Evolutionary conservation across 495 filamentous ascomycete species (phyloP), one percentile per base, ranked within the genome.

Genomic region (Daldinia bambusicola): DNA sequence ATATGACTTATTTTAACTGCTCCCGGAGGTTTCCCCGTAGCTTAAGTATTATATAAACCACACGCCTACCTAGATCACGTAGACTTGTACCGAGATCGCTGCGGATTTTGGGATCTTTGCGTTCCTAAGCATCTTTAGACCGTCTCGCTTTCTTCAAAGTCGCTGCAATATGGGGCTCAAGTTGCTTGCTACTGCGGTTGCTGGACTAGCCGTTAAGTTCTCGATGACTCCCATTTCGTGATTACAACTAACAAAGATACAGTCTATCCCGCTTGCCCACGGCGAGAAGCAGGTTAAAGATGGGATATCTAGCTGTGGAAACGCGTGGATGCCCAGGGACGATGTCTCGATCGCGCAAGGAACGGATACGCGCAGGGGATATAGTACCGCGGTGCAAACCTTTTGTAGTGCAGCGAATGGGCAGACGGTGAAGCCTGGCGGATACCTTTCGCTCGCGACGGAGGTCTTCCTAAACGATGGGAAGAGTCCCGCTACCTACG

Each of bases 381-480:
- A 67, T 53, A 73, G 52, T 22, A 68, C 74, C 1, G 74, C 76
- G 2, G 76, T 76, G 14, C 61, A 73, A 6, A 58, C 58, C 13
- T 78, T 78, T 53, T 78, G 76, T 34, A 57, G 56, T 13, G 53
- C 72, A 41, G 71, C 69, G 13, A 51, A 71, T 22, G 76, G 76
- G 6, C 61, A 62, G 37, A 69, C 62, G 12, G 76, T 78, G 30
- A 66, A 70, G 64, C 58, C 71, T 57, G 31, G 60, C 13, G 74
- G 72, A 14, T 78, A 74, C 59, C 62, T 78, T 6, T 78, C 76
- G 0, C 67, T 76, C 71, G 74, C 74, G 2, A 78, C 76, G 10
- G 76, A 76, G 48, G 69, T 78, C 41, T 78, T 66, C 67, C 53
- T 78, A 2, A 72, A 75, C 16, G 67, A 56, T 8, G 76, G 74